These are phyloP conservation scores for Kluyveromyces dobzhanskii DNA, from an alignment of 805 yeast species.

Conservation along the genomic window DNA sequence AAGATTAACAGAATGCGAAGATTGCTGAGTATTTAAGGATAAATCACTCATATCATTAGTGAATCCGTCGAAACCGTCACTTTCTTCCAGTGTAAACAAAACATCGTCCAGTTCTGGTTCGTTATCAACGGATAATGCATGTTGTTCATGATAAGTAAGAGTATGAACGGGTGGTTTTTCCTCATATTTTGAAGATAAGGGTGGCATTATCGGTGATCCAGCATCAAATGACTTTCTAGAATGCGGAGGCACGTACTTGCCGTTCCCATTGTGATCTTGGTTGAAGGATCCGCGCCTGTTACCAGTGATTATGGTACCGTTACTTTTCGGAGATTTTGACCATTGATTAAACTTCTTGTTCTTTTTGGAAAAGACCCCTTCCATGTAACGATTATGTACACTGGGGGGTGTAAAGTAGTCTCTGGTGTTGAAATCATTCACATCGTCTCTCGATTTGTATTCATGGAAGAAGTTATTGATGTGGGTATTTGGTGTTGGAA, in stretches of 20 bases:
- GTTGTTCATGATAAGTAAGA: conserved; percentile 18
- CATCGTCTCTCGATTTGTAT: conserved; percentile 19
- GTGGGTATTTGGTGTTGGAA: conserved; percentile 48
- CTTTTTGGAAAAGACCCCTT: conserved; percentile 41
- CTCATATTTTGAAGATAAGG: conserved; percentile 19
- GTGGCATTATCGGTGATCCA: conserved; percentile 15
- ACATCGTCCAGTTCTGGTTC: conserved; percentile 28
- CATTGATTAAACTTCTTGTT: conserved; percentile 22
- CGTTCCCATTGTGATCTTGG: conserved; percentile 4
- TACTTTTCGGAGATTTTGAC: conserved; percentile 19
- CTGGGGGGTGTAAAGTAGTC: conserved; percentile 77
- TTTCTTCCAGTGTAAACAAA: conserved; percentile 30
- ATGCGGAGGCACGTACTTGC: conserved; percentile 64
- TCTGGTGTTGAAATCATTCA: conserved; percentile 44
- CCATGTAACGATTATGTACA: conserved; percentile 63
- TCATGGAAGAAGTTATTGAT: conserved; percentile 34
- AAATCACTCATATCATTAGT: conserved; percentile 21
- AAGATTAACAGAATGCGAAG: conserved; percentile 3
- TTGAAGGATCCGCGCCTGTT: conserved; percentile 11
- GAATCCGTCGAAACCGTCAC: conserved; percentile 21
- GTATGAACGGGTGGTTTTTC: conserved; percentile 29
- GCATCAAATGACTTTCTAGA: conserved; percentile 32
- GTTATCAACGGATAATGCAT: conserved; percentile 8
- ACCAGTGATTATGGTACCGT: conserved; percentile 11
- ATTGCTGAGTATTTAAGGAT: conserved; percentile 12